Evolutionary conservation across 768 basidiomycete species (phyloP).

Genomic region (Lentinus tigrinus): DNA sequence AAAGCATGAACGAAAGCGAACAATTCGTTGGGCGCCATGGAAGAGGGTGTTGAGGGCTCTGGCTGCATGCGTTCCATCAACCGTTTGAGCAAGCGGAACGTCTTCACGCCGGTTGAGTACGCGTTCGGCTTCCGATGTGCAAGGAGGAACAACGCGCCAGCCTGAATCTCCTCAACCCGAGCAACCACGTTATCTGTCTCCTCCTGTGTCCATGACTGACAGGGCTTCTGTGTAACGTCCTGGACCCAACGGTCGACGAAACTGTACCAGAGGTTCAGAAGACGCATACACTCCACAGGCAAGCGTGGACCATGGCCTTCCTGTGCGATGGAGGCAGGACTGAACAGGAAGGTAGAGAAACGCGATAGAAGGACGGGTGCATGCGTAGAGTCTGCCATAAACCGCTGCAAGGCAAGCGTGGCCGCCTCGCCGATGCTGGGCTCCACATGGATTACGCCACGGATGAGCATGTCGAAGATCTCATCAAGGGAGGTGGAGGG

Average conservation of each 20-base stretch:
- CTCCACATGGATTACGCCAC: constrained; percentile 84
- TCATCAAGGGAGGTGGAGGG: constrained; percentile 51
- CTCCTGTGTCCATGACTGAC: constrained; percentile 37
- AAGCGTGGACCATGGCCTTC: constrained; percentile 65
- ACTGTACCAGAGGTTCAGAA: constrained; percentile 72
- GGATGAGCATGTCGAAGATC: constrained; percentile 75
- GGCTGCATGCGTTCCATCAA: constrained; percentile 45
- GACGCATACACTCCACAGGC: constrained; percentile 61
- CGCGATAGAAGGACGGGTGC: constrained; percentile 58
- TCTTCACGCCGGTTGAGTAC: constrained; percentile 59
- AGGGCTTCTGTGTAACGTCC: constrained; percentile 41
- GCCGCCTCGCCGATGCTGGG: constrained; percentile 71
- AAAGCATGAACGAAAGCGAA: constrained; percentile 52
- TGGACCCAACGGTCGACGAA: constrained; percentile 71
- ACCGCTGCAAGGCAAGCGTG: constrained; percentile 63
- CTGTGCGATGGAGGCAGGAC: constrained; percentile 57
- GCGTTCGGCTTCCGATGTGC: constrained; percentile 52
- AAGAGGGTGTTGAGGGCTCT: constrained; percentile 28
- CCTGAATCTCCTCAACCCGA: constrained; percentile 62
- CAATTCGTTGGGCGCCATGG: constrained; percentile 28
- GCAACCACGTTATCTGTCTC: constrained; percentile 42
- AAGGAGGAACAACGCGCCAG: constrained; percentile 74
- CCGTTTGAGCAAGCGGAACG: constrained; percentile 56
- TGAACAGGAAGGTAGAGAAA: constrained; percentile 74
- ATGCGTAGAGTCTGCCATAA: constrained; percentile 60